Conservation (phyloP, 1,284 basidiomycete genomes). For the Pyrrhoderma lamaoense region DNA sequence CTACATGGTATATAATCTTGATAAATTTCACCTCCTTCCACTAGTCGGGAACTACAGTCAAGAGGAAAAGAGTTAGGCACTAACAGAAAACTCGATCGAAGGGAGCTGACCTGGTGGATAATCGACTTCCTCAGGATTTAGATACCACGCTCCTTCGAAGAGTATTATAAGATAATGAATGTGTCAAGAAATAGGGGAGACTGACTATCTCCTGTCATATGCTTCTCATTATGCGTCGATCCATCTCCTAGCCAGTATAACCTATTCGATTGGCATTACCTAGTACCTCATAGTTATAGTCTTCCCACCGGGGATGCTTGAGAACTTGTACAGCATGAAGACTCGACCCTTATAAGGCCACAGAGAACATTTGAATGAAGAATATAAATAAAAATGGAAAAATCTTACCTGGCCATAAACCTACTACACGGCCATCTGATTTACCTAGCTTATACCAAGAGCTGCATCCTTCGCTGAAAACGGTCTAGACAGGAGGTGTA, state of each 20-base stretch:
- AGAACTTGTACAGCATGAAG: constrained; percentile 45
- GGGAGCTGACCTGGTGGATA: constrained; percentile 4
- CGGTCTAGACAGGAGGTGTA: constrained; percentile 33
- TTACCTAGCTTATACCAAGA: constrained; percentile 62
- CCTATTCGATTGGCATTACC: constrained; percentile 36
- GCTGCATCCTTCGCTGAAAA: constrained; percentile 48
- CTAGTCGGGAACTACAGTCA: no score
- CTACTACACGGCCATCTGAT: constrained; percentile 47
- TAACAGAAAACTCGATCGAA: no score
- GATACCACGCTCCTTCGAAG: constrained; percentile 10
- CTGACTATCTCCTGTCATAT: constrained; percentile 41
- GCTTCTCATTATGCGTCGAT: constrained; percentile 38
- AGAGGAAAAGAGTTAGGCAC: no score
- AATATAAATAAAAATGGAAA: not conserved
- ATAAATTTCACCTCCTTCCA: no score
- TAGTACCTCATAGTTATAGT: constrained; percentile 46
- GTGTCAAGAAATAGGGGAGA: constrained; percentile 12
- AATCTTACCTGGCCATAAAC: constrained; percentile 48
- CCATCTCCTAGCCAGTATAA: constrained; percentile 57
- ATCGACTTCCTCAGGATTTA: constrained; percentile 4
- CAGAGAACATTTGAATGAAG: not conserved
- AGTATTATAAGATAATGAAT: not conserved
- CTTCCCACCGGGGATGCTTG: constrained; percentile 56
- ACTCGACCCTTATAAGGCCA: constrained; percentile 36
- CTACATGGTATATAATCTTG: no score